phyloP scores from a whole-genome alignment of 176 grass and related monocot species.

The Lolium multiflorum region DNA sequence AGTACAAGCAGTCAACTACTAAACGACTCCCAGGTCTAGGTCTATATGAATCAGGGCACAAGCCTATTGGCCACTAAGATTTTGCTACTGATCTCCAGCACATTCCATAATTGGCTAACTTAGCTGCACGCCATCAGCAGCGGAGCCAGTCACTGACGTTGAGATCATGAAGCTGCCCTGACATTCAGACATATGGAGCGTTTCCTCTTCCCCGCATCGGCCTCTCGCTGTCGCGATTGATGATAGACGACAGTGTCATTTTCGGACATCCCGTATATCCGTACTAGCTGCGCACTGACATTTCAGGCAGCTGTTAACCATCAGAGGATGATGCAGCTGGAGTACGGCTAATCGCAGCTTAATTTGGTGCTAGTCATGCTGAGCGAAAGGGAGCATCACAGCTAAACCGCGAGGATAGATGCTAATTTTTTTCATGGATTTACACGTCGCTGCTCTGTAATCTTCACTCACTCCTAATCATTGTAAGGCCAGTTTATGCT shows the following conservation, averaged over 20 bases:
- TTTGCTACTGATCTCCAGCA: neutral
- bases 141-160: slow-evolving; percentile 21
- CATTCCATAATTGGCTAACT: neutral
- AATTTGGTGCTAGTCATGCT: neutral
- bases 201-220: neutral
- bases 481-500: slow-evolving; percentile 25
- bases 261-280: slow-evolving; percentile 9
- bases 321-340: slow-evolving; percentile 5
- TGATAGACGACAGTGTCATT: neutral
- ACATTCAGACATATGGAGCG: slow-evolving; percentile 40
- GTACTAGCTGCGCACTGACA: slow-evolving; percentile 1
- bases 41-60: slow-evolving; percentile 13
- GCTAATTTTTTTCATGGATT: neutral
- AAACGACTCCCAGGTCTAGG: neutral
- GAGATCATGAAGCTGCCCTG: slow-evolving; percentile 39
- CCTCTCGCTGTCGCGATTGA: slow-evolving; percentile 17
- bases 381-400: slow-evolving; percentile 24
- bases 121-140: slow-evolving; percentile 5
- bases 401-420: neutral
- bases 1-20: neutral
- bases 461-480: slow-evolving; percentile 27
- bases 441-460: slow-evolving; percentile 3
- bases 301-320: slow-evolving; percentile 29
- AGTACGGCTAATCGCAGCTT: slow-evolving; percentile 31
- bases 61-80: slow-evolving; percentile 3